These are phyloP conservation scores for Zymoseptoria tritici DNA, from an alignment of 2,329 filamentous ascomycete species.

Conservation along the genomic window DNA sequence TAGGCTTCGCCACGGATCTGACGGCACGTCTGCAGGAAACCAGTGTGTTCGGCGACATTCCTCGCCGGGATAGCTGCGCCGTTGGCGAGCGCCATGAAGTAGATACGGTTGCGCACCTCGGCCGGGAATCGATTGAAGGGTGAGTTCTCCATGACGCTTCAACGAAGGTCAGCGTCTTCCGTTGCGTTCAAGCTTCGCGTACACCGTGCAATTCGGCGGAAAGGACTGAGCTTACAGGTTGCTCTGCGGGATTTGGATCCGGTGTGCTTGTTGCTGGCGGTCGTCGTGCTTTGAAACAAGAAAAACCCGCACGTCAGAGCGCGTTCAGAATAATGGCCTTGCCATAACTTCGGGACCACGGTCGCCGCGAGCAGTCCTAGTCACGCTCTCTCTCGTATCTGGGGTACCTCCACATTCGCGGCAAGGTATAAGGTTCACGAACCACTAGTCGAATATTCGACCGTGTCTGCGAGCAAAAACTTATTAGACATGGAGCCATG, in stretches of 20 bases:
- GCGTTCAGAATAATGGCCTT: background rate
- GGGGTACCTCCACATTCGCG: background rate
- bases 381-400: background rate
- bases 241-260: background rate
- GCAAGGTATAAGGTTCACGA: background rate
- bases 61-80: background rate
- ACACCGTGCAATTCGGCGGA: background rate
- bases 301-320: background rate
- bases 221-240: background rate
- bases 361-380: background rate
- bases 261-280: background rate
- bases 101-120: background rate
- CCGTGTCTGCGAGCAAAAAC: background rate
- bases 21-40: slow-evolving; percentile 12
- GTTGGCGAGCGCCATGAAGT: background rate
- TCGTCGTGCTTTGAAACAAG: background rate
- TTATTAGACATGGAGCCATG: too few relatives aligned
- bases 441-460: background rate
- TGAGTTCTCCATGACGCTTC: background rate
- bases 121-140: background rate
- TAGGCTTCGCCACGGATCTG: slow-evolving; percentile 17
- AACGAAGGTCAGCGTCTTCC: background rate
- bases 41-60: slow-evolving; percentile 8
- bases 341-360: background rate
- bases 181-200: background rate